These are phyloP conservation scores for Ambispora gerdemannii DNA, from an alignment of 192 early-diverging fungal genomes.

Conservation along the genomic window DNA sequence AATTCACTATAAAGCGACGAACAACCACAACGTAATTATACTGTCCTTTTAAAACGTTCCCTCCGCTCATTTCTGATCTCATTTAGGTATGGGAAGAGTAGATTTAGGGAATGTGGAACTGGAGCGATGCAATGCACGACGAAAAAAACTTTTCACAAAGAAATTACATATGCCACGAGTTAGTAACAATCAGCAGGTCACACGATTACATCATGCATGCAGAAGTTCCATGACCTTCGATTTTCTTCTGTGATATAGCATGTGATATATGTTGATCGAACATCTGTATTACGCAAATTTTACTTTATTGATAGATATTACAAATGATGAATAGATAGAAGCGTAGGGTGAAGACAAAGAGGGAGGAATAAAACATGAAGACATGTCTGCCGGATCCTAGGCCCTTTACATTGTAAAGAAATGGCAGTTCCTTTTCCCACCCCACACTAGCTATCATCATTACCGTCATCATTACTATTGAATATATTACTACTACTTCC, in stretches of 20 bases:
- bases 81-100: constrained; percentile 19
- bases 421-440: neutral
- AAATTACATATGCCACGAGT: constrained; percentile 16
- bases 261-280: constrained; percentile 20
- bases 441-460: constrained; percentile 9
- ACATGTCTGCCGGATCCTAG: constrained; percentile 1
- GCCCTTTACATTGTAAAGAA: constrained; percentile 15
- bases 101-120: neutral
- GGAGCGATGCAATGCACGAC: too few species aligned
- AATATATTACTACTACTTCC: constrained; percentile 1
- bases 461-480: neutral
- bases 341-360: too few species aligned
- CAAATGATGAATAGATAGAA: too few species aligned
- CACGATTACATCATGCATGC: too few species aligned
- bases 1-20: constrained; percentile 21
- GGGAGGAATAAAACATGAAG: too few species aligned
- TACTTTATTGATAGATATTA: constrained; percentile 3
- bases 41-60: constrained; percentile 18
- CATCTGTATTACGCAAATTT: constrained; percentile 19
- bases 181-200: too few species aligned
- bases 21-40: constrained; percentile 13
- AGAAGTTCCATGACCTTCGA: constrained; percentile 19
- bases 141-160: constrained; percentile 23
- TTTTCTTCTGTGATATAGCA: constrained; percentile 17
- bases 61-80: constrained; percentile 16